Percentiles rank a stretch among this genome's conserved stretches.
Evolutionary conservation across 2,329 filamentous ascomycete genomes (phyloP).

Genomic region (Trichoderma guizhouense): DNA sequence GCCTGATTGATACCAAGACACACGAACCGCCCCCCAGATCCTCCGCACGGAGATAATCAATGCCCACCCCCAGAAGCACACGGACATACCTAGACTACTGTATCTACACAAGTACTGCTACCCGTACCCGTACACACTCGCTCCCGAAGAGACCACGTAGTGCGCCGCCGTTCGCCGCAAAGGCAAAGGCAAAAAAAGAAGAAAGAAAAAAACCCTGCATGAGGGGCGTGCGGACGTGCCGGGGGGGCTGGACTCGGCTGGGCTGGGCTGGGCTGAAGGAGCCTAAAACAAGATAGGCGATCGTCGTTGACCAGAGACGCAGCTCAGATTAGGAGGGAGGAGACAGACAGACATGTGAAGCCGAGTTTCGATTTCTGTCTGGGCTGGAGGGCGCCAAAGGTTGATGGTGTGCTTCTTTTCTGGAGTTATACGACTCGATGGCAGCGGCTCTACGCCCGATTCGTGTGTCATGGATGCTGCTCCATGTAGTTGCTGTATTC

Average conservation of each 20-base stretch:
- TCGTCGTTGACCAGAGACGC: background rate
- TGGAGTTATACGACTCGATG: background rate
- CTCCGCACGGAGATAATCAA: background rate
- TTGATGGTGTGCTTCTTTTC: background rate
- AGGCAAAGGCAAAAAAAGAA: background rate
- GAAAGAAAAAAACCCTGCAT: background rate
- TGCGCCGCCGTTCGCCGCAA: background rate
- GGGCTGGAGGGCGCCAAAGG: background rate
- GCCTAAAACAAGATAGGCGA: constrained; percentile 7
- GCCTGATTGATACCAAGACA: background rate
- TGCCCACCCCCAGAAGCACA: background rate
- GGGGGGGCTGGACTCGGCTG: background rate
- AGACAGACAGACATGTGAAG: background rate
- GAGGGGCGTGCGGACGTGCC: background rate
- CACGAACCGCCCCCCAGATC: background rate
- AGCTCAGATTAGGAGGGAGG: background rate
- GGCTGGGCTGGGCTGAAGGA: constrained; percentile 10
- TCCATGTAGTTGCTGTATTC: background rate
- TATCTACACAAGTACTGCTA: background rate
- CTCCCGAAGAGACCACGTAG: constrained; percentile 7
- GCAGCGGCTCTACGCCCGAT: background rate
- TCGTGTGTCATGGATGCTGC: background rate
- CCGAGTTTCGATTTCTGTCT: background rate
- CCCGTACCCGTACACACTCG: background rate
- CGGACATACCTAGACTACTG: background rate